phyloP scores from a whole-genome alignment of 2,329 filamentous ascomycete genomes.

The Cytospora chrysosperma region DNA sequence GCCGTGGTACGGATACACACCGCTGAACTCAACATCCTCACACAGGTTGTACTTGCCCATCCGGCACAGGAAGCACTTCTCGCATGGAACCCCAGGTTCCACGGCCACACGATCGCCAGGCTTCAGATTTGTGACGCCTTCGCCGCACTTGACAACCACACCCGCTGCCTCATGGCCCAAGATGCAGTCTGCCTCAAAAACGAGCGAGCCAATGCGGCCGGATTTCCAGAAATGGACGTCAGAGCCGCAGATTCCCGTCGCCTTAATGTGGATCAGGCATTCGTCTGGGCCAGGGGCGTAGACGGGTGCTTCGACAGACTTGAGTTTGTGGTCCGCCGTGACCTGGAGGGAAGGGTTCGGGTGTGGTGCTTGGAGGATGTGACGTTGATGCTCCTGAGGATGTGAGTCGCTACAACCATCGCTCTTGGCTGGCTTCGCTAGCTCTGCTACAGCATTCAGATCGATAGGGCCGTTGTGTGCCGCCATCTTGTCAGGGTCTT shows the following conservation, averaged over 20 bases:
- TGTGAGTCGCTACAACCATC: background rate
- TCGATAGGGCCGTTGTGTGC: background rate
- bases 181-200: conserved; percentile 62
- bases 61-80: conserved; percentile 56
- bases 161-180: conserved; percentile 66
- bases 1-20: conserved; percentile 60
- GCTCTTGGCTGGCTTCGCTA: background rate
- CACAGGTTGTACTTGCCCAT: conserved; percentile 65
- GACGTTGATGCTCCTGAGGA: background rate
- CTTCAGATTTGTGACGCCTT: conserved; percentile 52
- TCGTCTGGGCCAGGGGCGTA: conserved; percentile 53
- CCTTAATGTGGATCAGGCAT: conserved; percentile 60
- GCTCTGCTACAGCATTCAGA: background rate
- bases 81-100: conserved; percentile 65
- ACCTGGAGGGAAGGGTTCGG: conserved; percentile 58
- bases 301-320: conserved; percentile 56
- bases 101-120: conserved; percentile 63
- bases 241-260: conserved; percentile 65
- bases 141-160: conserved; percentile 55
- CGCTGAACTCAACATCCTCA: conserved; percentile 59
- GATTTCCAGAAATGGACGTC: conserved; percentile 69
- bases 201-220: conserved; percentile 61
- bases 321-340: conserved; percentile 59
- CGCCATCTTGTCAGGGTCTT: background rate
- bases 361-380: conserved; percentile 26